phyloP scores from a whole-genome alignment of 352 stramenopile genomes.

The Globisporangium polare region DNA sequence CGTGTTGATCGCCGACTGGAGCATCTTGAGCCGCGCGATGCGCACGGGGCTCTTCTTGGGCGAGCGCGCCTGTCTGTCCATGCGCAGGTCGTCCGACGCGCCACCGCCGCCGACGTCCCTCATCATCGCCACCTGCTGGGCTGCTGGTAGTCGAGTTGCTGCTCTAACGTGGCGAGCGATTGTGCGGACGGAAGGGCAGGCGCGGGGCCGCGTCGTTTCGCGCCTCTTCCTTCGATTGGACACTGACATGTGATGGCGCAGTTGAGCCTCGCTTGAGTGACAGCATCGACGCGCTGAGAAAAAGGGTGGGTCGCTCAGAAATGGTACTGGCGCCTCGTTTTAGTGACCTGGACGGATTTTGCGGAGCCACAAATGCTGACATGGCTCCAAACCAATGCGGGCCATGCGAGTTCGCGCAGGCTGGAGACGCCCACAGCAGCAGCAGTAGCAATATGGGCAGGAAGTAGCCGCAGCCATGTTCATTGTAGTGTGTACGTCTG shows the following conservation, averaged over 20 bases:
- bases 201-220: constrained; percentile 8
- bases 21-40: constrained; percentile 76
- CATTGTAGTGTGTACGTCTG: too few species aligned
- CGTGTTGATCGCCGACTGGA: constrained; percentile 79
- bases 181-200: background rate
- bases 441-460: too few species aligned
- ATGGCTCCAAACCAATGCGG: too few species aligned
- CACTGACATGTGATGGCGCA: background rate
- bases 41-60: constrained; percentile 73
- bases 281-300: background rate
- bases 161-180: background rate
- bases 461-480: too few species aligned
- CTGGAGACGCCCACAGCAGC: too few species aligned
- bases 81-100: background rate
- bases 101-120: constrained; percentile 1
- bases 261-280: background rate
- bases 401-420: too few species aligned
- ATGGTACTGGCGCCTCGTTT: background rate
- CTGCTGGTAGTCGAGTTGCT: too few species aligned
- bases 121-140: constrained; percentile 7
- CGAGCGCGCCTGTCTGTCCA: constrained; percentile 18
- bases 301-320: too few species aligned
- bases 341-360: background rate
- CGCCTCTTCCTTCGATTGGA: background rate
- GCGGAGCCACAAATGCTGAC: background rate